These are phyloP conservation scores for Exutisphaerella laricina DNA, from an alignment of 2,329 filamentous ascomycete species.

Conservation along the genomic window DNA sequence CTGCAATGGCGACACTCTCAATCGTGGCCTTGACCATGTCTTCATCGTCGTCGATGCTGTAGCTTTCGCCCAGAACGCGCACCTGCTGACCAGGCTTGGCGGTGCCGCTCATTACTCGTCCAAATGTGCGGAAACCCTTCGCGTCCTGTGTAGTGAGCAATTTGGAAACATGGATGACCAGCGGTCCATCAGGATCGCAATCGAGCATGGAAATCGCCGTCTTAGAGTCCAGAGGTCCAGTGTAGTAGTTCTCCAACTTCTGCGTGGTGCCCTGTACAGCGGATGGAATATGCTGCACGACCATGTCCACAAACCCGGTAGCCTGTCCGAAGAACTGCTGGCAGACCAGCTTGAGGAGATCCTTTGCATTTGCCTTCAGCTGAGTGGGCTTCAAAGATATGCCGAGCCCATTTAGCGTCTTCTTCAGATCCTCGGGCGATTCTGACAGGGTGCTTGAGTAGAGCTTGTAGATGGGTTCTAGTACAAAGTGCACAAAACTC, in stretches of 20 bases:
- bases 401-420: conserved; percentile 70
- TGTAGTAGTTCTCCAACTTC: conserved; percentile 82
- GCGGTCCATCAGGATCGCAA: conserved; percentile 82
- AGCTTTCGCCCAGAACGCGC: conserved; percentile 87
- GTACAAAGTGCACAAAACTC: conserved; percentile 87
- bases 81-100: conserved; percentile 76
- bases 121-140: conserved; percentile 84
- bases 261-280: conserved; percentile 71
- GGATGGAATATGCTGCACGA: conserved; percentile 82
- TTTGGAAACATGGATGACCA: conserved; percentile 90
- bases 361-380: conserved; percentile 82
- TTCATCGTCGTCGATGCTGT: conserved; percentile 95
- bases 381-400: conserved; percentile 89
- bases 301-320: conserved; percentile 91
- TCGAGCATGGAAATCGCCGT: conserved; percentile 71
- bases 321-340: conserved; percentile 92
- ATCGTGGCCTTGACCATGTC: conserved; percentile 89
- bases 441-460: conserved; percentile 93
- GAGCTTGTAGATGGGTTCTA: conserved; percentile 97
- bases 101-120: conserved; percentile 87
- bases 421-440: conserved; percentile 75
- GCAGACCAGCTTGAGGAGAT: conserved; percentile 82
- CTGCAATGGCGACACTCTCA: conserved; percentile 79
- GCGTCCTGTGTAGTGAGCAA: conserved; percentile 86
- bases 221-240: conserved; percentile 77